Conservation (phyloP, 768 basidiomycete species). For the Xanthoconium purpureum region DNA sequence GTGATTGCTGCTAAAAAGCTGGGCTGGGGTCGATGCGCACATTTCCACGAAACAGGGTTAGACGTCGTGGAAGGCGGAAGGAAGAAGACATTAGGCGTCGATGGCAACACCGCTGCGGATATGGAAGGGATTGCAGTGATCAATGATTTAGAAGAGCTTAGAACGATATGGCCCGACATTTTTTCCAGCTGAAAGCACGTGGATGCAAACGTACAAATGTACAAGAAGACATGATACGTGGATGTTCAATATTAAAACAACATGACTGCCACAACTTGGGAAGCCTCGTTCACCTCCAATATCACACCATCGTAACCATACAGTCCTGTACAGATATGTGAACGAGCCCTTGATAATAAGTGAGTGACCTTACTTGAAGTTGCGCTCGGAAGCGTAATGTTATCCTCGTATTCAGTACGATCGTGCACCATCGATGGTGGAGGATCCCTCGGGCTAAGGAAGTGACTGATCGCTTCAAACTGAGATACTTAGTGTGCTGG, state of each 20-base stretch:
- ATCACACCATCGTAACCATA: conserved; percentile 81
- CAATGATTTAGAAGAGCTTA: conserved; percentile 59
- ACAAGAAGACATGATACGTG: not conserved
- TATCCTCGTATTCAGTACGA: conserved; percentile 73
- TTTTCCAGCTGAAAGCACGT: conserved; percentile 42
- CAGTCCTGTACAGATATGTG: conserved; percentile 28
- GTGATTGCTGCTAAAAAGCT: conserved; percentile 60
- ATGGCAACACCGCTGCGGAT: conserved; percentile 33
- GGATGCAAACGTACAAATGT: not conserved
- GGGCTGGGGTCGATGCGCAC: conserved; percentile 72
- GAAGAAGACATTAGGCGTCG: conserved; percentile 43
- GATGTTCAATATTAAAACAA: conserved; percentile 47
- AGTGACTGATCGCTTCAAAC: conserved; percentile 79
- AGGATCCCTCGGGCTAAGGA: conserved; percentile 68
- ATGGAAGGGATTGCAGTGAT: conserved; percentile 52
- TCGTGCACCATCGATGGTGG: conserved; percentile 81
- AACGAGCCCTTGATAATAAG: not conserved
- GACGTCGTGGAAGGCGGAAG: conserved; percentile 63
- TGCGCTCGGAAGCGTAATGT: conserved; percentile 62
- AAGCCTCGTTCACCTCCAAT: conserved; percentile 73
- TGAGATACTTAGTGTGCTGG: conserved; percentile 24
- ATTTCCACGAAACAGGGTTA: conserved; percentile 70
- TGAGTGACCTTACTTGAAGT: conserved; percentile 55
- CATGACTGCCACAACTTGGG: conserved; percentile 72
- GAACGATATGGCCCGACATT: conserved; percentile 71